These are phyloP conservation scores for Odontarrhena argentea DNA, from an alignment of 345 rosid genomes.

Conservation along the genomic window DNA sequence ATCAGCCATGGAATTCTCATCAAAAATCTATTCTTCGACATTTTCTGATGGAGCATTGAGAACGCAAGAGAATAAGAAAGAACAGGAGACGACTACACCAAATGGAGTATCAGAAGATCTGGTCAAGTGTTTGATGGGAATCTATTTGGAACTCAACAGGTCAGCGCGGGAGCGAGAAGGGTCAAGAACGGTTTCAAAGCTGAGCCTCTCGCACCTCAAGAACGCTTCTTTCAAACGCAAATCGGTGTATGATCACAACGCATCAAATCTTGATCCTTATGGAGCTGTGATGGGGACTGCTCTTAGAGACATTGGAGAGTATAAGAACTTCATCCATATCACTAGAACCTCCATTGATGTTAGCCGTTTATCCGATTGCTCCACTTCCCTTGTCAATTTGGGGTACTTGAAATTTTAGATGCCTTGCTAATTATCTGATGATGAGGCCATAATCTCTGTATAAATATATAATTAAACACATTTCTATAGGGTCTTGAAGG, in stretches of 20 bases:
- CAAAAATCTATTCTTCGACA: conserved; percentile 49
- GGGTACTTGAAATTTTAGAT: conserved; percentile 16
- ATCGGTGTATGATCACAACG: conserved; percentile 41
- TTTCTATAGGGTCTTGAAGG: conserved; percentile 58
- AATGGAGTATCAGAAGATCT: conserved; percentile 76
- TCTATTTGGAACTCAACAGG: conserved; percentile 66
- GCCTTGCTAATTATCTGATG: background rate
- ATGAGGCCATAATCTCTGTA: conserved; percentile 8
- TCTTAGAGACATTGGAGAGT: conserved; percentile 76
- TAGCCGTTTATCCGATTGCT: conserved; percentile 50
- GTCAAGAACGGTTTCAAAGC: conserved; percentile 58
- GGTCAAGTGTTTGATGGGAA: conserved; percentile 63
- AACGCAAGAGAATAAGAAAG: conserved; percentile 23
- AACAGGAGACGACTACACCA: conserved; percentile 39
- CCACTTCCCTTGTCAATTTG: conserved; percentile 44
- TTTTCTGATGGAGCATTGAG: conserved; percentile 47
- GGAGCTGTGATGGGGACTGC: conserved; percentile 61
- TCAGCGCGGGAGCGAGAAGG: conserved; percentile 47
- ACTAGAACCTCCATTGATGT: conserved; percentile 63
- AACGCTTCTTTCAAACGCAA: conserved; percentile 46
- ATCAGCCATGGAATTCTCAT: conserved; percentile 59
- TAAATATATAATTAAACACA: background rate
- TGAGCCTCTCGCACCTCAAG: conserved; percentile 39
- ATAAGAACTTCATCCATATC: conserved; percentile 78
- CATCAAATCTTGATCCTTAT: conserved; percentile 77